phyloP scores from a whole-genome alignment of 257 asterid genomes.

The Petunia axillaris region DNA sequence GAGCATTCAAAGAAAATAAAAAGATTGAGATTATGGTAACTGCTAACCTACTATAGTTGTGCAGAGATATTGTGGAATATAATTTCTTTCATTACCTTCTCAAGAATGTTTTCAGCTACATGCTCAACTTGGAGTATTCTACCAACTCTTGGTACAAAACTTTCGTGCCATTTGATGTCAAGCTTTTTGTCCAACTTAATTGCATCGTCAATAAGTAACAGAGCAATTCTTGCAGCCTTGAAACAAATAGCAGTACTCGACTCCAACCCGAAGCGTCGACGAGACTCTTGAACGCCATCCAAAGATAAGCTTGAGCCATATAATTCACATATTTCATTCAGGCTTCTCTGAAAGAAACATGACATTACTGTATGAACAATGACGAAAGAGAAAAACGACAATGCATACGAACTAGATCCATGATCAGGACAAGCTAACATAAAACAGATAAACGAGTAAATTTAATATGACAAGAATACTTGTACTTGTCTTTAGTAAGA shows the following conservation, averaged over 20 bases:
- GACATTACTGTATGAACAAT: neutral
- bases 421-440: neutral
- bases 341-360: conserved; percentile 56
- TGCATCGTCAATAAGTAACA: conserved; percentile 81
- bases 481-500: neutral
- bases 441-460: neutral
- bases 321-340: conserved; percentile 74
- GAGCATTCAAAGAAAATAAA: too few relatives aligned
- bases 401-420: neutral
- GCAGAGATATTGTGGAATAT: neutral
- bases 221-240: conserved; percentile 62
- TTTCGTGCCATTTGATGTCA: conserved; percentile 71
- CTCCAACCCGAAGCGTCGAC: conserved; percentile 66
- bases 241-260: conserved; percentile 62
- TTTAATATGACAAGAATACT: neutral
- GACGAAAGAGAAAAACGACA: neutral
- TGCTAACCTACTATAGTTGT: too few relatives aligned
- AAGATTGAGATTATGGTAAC: too few relatives aligned
- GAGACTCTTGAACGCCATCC: conserved; percentile 64
- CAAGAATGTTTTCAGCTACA: conserved; percentile 72
- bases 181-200: conserved; percentile 59
- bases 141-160: conserved; percentile 66
- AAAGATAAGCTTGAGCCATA: conserved; percentile 66
- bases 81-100: conserved; percentile 50
- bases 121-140: conserved; percentile 77